These are phyloP conservation scores for Xylariaceae sp. DNA, from an alignment of 2,329 filamentous ascomycete genomes.

Conservation along the genomic window DNA sequence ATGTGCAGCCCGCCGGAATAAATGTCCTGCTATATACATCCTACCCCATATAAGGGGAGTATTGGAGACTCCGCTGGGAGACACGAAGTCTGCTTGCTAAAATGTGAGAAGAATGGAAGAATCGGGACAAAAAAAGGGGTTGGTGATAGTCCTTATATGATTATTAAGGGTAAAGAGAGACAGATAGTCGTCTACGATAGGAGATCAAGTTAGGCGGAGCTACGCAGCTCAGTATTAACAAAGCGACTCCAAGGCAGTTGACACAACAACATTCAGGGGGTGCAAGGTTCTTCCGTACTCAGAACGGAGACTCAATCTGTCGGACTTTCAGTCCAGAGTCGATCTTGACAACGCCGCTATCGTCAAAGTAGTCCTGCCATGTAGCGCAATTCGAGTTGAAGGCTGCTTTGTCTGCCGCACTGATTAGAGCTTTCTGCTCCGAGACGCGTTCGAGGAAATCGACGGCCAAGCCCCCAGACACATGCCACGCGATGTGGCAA, in stretches of 20 bases:
- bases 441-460: constrained; percentile 47
- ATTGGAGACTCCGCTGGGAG: too few relatives aligned
- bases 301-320: neutral
- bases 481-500: constrained; percentile 51
- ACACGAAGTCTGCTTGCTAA: too few relatives aligned
- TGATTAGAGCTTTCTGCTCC: constrained; percentile 19
- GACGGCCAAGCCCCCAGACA: constrained; percentile 45
- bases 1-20: too few relatives aligned
- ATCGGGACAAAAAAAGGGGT: too few relatives aligned
- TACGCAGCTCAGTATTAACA: neutral
- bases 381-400: constrained; percentile 16
- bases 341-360: constrained; percentile 11
- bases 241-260: neutral
- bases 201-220: neutral
- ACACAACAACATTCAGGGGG: neutral
- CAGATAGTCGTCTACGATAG: too few relatives aligned
- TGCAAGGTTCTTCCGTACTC: neutral
- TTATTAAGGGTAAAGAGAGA: too few relatives aligned
- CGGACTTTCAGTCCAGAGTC: constrained; percentile 17
- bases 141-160: too few relatives aligned
- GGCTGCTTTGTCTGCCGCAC: constrained; percentile 6
- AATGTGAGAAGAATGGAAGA: too few relatives aligned
- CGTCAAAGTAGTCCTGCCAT: constrained; percentile 17
- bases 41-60: too few relatives aligned
- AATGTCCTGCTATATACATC: too few relatives aligned